These are phyloP conservation scores for Claviceps lovelessii DNA, from an alignment of 2,329 filamentous ascomycete species.

Conservation along the genomic window DNA sequence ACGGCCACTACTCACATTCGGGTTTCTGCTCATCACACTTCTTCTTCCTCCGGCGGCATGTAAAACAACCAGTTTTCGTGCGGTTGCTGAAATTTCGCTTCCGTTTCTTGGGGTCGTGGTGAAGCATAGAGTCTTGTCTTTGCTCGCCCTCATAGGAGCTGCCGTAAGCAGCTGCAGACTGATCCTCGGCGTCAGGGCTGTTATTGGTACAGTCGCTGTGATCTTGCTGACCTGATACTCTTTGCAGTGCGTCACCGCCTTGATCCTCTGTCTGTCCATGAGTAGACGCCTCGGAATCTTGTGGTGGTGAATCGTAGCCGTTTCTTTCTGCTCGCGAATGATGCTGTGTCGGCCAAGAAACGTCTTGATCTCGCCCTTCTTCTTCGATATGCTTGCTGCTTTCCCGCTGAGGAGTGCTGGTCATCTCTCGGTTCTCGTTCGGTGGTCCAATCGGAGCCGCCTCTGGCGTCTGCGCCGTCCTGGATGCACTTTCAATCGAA, in stretches of 20 bases:
- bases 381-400: constrained; percentile 32
- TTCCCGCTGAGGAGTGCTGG: constrained; percentile 29
- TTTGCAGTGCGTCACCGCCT: constrained; percentile 28
- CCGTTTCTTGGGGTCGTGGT: constrained; percentile 52
- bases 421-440: constrained; percentile 27
- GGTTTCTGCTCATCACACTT: constrained; percentile 94
- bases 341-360: constrained; percentile 32
- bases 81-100: constrained; percentile 84
- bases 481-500: constrained; percentile 29
- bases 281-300: constrained; percentile 29
- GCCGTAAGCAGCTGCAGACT: constrained; percentile 25
- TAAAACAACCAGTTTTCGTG: constrained; percentile 91
- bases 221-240: constrained; percentile 31
- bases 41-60: constrained; percentile 85
- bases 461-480: constrained; percentile 22
- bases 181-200: constrained; percentile 42
- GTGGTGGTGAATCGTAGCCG: constrained; percentile 30
- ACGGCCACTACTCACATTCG: constrained; percentile 51
- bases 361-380: constrained; percentile 32
- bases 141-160: constrained; percentile 33
- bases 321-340: constrained; percentile 33
- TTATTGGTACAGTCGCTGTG: constrained; percentile 36
- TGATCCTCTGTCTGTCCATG: constrained; percentile 37
- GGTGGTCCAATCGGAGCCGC: constrained; percentile 16
- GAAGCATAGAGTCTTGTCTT: constrained; percentile 33